Evolutionary conservation across 805 yeast genomes (phyloP), one percentile per base, ranked within the genome.

Genomic region (Ogataea ramenticola): DNA sequence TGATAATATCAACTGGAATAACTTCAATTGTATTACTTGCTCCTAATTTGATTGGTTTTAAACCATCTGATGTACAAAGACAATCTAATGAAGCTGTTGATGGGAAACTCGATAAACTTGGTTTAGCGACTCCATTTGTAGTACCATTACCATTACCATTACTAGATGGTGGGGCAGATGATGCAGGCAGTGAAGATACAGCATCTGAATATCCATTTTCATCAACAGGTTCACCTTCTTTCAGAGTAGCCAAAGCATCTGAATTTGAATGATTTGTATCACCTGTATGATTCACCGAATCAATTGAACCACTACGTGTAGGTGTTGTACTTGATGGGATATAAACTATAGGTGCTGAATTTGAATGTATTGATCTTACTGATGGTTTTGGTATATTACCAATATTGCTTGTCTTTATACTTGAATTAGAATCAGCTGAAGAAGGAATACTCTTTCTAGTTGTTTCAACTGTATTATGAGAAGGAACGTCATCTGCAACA

Each of bases 1-100:
- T 51, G 27, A 60, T 57, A 11, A 51, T 41, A 2, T 51, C 57
- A 30, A 48, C 47, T 3, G 62, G 55, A 16, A 61, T 51, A 29
- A 60, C 55, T n/a, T 39, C 34, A 17, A 46, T 43, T 6, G 20
- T 9, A 37, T 36, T 36, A 12, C 19, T 11, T 30, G 52, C 55
- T 26, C 49, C 41, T 27, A 55, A 39, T 21, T 48, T 54, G 42
- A 56, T 55, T 5, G 51, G 50, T 29, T 45, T 51, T 6, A 46
- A 8, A 12, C 61, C 61, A 20, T 55, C 58, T 21, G 43, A 24
- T 1, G 59, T 55, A 42, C 53, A 56, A 22, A 56, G 42, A 2
- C 56, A 51, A 38, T 49, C 46, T 24, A 56, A 47, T 1, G 57
- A 50, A 4, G 35, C 43, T 8, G 40, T 38, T 2, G 57, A 47